These are phyloP conservation scores for Vigna mungo DNA, from an alignment of 306 rosid genomes.

Conservation along the genomic window DNA sequence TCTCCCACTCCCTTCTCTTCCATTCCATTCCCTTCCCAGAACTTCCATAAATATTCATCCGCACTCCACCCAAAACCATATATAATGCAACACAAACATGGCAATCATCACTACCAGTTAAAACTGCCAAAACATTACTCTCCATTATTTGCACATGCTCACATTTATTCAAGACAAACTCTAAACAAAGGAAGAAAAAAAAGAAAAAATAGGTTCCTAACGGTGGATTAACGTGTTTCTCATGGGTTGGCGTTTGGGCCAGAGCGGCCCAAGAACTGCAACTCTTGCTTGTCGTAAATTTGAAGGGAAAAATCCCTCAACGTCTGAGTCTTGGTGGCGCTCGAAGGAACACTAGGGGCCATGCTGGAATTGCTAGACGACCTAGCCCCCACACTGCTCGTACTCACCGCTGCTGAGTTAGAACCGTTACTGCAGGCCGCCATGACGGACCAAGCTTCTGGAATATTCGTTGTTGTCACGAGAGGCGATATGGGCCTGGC, in stretches of 20 bases:
- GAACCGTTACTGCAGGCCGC: constrained; percentile 2
- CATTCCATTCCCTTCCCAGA: background rate
- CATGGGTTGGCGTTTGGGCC: constrained; percentile 11
- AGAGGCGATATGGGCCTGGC: constrained; percentile 56
- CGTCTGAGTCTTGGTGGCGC: constrained; percentile 44
- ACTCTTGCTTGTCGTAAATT: constrained; percentile 73
- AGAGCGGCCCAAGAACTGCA: constrained; percentile 61
- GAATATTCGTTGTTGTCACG: constrained; percentile 26
- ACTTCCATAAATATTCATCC: background rate
- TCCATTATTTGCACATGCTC: background rate
- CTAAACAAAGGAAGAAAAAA: background rate
- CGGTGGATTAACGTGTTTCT: background rate
- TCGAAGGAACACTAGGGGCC: constrained; percentile 60
- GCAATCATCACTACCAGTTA: background rate
- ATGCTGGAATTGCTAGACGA: constrained; percentile 57
- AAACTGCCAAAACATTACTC: background rate
- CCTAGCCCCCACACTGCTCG: constrained; percentile 60
- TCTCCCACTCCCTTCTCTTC: background rate
- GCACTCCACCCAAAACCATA: background rate
- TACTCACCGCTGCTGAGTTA: constrained; percentile 46
- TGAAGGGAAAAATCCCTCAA: constrained; percentile 72
- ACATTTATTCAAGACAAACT: constrained; percentile 25
- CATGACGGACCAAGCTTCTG: constrained; percentile 42
- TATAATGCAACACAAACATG: background rate
- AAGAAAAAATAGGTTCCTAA: background rate